Evolutionary conservation across 257 asterid species (phyloP).

Genomic region (Anisodus acutangulus): DNA sequence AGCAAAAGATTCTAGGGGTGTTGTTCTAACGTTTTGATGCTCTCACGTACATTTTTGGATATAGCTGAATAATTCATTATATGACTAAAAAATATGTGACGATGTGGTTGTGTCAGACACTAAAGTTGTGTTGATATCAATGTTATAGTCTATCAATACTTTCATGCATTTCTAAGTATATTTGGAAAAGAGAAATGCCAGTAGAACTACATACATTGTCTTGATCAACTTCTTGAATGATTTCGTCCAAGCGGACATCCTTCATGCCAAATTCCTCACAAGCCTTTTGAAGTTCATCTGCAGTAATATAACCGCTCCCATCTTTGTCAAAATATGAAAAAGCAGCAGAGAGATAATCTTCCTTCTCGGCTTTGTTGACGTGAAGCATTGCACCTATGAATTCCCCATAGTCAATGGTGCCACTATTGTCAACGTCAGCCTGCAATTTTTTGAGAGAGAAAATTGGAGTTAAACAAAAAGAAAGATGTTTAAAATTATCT

Average conservation of each 20-base stretch:
- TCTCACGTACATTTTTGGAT: neutral
- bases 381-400: conserved; percentile 43
- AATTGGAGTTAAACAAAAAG: neutral
- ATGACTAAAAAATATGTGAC: neutral
- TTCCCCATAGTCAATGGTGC: conserved; percentile 45
- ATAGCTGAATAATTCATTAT: neutral
- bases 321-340: conserved; percentile 47
- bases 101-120: neutral
- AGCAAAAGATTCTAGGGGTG: neutral
- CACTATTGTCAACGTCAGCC: conserved; percentile 44
- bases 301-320: conserved; percentile 44
- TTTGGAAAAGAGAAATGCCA: neutral
- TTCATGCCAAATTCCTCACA: conserved; percentile 43
- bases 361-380: conserved; percentile 38
- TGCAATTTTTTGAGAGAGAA: conserved; percentile 21
- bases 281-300: conserved; percentile 44
- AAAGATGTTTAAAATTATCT: neutral
- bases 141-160: neutral
- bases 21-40: neutral
- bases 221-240: conserved; percentile 45
- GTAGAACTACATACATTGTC: conserved; percentile 36
- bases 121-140: neutral
- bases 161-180: neutral
- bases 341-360: conserved; percentile 40
- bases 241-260: conserved; percentile 40